These are phyloP conservation scores for Taiozyma sp. DNA, from an alignment of 1,139 yeast genomes.

Conservation along the genomic window DNA sequence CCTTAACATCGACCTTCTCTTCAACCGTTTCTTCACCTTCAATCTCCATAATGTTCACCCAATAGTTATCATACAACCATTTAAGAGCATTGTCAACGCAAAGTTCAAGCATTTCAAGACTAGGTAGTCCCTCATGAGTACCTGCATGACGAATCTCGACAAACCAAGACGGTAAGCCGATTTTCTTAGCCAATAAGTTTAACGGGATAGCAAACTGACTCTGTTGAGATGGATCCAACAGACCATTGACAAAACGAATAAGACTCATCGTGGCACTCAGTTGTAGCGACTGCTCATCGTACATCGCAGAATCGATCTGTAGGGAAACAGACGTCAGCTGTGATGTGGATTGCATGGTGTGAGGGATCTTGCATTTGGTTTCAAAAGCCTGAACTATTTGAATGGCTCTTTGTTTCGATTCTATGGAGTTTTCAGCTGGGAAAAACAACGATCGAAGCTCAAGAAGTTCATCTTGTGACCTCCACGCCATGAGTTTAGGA, in stretches of 20 bases:
- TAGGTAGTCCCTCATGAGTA: slow-evolving; percentile 84
- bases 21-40: slow-evolving; percentile 21
- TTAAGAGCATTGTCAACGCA: slow-evolving; percentile 54
- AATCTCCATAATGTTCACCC: slow-evolving; percentile 40
- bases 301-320: slow-evolving; percentile 44
- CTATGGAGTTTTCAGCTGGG: slow-evolving; percentile 36
- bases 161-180: slow-evolving; percentile 72
- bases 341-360: neutral
- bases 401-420: slow-evolving; percentile 2
- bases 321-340: neutral
- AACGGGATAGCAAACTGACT: slow-evolving; percentile 75
- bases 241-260: slow-evolving; percentile 85
- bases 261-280: slow-evolving; percentile 53
- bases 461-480: slow-evolving; percentile 42
- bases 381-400: neutral
- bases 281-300: slow-evolving; percentile 46
- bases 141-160: slow-evolving; percentile 90
- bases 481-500: slow-evolving; percentile 56
- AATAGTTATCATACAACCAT: slow-evolving; percentile 75
- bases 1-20: slow-evolving; percentile 27
- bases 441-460: slow-evolving; percentile 56
- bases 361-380: neutral
- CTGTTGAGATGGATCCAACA: slow-evolving; percentile 83
- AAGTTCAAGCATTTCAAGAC: slow-evolving; percentile 56
- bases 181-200: slow-evolving; percentile 61